Evolutionary conservation across 352 stramenopile species (phyloP), one percentile per base, ranked within the genome.

Genomic region (Pythium plurisporium): DNA sequence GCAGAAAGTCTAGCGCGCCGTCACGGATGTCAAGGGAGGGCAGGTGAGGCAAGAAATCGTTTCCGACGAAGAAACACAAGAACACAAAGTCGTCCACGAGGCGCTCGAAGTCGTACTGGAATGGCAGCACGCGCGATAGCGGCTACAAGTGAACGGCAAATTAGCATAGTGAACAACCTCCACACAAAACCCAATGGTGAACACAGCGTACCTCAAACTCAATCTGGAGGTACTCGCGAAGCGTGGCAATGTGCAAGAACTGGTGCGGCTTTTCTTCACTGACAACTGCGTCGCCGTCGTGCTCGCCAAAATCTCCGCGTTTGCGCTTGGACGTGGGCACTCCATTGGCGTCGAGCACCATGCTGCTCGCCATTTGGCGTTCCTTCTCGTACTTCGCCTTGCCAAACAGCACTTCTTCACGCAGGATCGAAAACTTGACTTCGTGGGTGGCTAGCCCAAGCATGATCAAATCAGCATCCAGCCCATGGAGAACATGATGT

Each of bases 391-490:
- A 91, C 57, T 94, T 95, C 37, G 74, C 70, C 60, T 91, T 92
- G 26, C 86, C 82, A 55, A 90, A 94, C 5, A 94, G 72, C 38
- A 97, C 82, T 73, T 98, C 89, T 72, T 99, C 96, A 34, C 97
- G 76, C 34, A 99, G 72, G 55, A 99, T 98, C 20, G 96, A 98
- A 81, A 99, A 99, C 59, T 99, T 91, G 14, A 92, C 82, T 76
- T 99, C 97, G 64, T 99, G 97, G 3, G 96, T 99, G 8, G 96
- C 97, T 19, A 99, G 77, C 2, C 88, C 96, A 47, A 99, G 79
- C 97, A 99, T 99, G 78, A 99, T 99, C 5, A 99, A 81, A 86
- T 99, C 97, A 29, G 97, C 97, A 76, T 99, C 97, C 36, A 99
- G 74, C 45, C 97, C 97, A 66, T 99, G 96, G 19, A 99, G 72